phyloP scores from a whole-genome alignment of 352 stramenopile species.

The Phytophthora ohioensis region DNA sequence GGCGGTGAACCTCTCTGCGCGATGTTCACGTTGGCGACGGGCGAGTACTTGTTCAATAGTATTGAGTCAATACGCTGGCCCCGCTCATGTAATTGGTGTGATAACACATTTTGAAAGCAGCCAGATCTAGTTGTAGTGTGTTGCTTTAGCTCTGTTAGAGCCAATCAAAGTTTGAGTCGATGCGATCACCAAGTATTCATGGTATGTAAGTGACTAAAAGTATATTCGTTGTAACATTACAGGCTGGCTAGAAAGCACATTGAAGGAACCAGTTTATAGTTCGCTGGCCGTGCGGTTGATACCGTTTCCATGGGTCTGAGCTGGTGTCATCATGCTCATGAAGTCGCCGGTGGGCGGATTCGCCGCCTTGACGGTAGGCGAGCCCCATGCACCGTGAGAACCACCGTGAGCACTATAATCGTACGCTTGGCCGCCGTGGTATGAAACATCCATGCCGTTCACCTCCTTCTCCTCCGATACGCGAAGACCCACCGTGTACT shows the following conservation, averaged over 20 bases:
- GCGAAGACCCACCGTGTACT: background rate
- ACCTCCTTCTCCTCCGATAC: background rate
- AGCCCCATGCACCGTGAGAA: background rate
- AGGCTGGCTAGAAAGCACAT: background rate
- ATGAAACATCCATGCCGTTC: background rate
- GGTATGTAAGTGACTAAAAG: background rate
- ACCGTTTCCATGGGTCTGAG: conserved; percentile 8
- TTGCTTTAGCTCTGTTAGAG: no score
- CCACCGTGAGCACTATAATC: conserved; percentile 52
- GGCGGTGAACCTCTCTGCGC: conserved; percentile 37
- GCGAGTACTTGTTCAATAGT: conserved; percentile 11
- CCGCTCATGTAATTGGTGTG: conserved; percentile 6
- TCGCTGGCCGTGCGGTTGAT: conserved; percentile 11
- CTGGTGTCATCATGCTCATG: conserved; percentile 30
- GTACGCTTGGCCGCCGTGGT: background rate
- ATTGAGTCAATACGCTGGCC: background rate
- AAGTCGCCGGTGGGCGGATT: conserved; percentile 28
- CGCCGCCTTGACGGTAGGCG: conserved; percentile 20
- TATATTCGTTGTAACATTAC: conserved; percentile 17
- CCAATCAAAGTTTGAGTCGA: no score
- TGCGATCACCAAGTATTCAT: background rate
- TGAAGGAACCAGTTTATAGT: background rate
- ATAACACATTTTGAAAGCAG: background rate
- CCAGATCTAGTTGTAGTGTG: no score
- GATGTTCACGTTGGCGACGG: conserved; percentile 31